Base-by-base conservation (phyloP, 2,329 filamentous ascomycete genomes). In the Corinectria fuckeliana region DNA sequence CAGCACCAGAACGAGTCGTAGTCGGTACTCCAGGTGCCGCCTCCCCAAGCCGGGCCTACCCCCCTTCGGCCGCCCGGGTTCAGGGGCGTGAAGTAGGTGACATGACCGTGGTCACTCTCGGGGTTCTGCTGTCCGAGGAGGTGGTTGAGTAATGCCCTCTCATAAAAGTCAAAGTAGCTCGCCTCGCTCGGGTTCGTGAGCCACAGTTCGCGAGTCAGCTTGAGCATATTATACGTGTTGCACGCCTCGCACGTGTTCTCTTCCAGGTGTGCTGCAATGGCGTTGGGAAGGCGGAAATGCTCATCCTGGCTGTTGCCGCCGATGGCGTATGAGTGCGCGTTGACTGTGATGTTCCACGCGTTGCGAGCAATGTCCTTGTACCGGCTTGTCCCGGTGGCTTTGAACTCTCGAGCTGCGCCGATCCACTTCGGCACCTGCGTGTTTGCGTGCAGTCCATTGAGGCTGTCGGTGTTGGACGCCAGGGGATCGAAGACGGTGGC, bases 221-320 rank as follows among this genome's bases (percentile, higher is more conserved):
- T 84, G 44, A 85, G 78, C 82, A 85, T 85, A 64, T 85, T 85
- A 67, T 84, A 84, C 0, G 80, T 81, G 68, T 85, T 84, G 71
- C 82, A 85, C 2, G 76, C 76, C 69, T 85, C 82, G 42, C 76
- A 78, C 0, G 82, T 84, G 65, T 85, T 82, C 0, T 71, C 65
- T 3, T 69, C 70, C 10, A 85, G 71, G 50, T 76, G 79, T 3
- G 63, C 66, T 0, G 81, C 73, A 52, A 84, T 84, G 9, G 76
- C 79, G 58, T 83, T 76, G 0, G 81, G 74, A 0, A 69, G 68
- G 13, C 73, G 77, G 67, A 85, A 85, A 66, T 85, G 82, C 65
- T 85, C 82, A 0, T 79, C 75, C 59, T 84, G 78, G 64, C 80
- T 83, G 72, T 85, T 84, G 3, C 79, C 82, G 2, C 82, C 82